Base-by-base conservation (phyloP, 768 basidiomycete species). In the Collybiopsis confluens region DNA sequence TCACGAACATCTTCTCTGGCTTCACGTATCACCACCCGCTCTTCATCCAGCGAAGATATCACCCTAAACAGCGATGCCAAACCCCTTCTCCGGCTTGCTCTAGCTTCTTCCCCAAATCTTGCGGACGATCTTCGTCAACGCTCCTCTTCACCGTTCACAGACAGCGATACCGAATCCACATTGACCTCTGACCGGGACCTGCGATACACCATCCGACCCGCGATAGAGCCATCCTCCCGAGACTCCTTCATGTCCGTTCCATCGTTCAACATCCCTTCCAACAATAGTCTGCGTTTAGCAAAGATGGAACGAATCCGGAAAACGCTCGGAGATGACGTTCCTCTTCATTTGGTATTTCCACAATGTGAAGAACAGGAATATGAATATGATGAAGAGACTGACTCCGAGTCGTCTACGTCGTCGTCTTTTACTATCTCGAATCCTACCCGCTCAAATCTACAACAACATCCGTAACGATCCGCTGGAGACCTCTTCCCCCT, bases 301-400 rank as follows among this genome's bases (percentile, higher is more conserved):
- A 88, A 86, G 65, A 80, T 89, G 74, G 83, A 85, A 45, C 73
- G 80, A 28, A 69, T 89, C 46, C 73, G 80, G 48, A 79, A 75
- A 61, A 82, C 69, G 59, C 74, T 89, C 2, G 87, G 87, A 0
- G 74, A 85, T 18, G 80, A 76, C 24, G 80, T 88, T 20, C 87
- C 86, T 6, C 58, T 76, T 1, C 73, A 79, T 35, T 74, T 86
- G 27, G 80, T 88, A 46, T 87, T 86, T 66, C 76, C 82, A 28
- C 13, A 33, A 4, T 4, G 36, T 4, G 51, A 52, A 5, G 51
- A 52, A 23, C 35, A 56, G 2, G 21, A 41, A 15, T 21, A 51
- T 16, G 41, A 55, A 24, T 8, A 40, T 16, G 13, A 53, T 36
- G 15, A 23, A 3, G 24, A 33, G 13, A 24, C 23, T 30, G 18